These are phyloP conservation scores for Gomphus sp. DNA, from an alignment of 1,284 basidiomycete species.

Conservation along the genomic window DNA sequence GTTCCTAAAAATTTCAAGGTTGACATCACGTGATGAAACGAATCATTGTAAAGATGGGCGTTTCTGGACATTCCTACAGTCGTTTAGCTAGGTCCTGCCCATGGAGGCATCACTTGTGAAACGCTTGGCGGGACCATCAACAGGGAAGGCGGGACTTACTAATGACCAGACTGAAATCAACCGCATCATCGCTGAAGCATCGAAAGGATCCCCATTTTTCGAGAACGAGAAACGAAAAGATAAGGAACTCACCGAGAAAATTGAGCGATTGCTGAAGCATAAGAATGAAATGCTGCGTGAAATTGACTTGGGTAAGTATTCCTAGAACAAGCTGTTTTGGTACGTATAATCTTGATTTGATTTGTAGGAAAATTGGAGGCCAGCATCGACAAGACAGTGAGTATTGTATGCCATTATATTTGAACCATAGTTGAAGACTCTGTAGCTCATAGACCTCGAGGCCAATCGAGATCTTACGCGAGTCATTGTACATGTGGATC, in stretches of 20 bases:
- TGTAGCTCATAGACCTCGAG: conserved; percentile 71
- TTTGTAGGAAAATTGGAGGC: conserved; percentile 40
- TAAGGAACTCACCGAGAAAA: conserved; percentile 67
- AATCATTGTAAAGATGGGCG: too few species aligned
- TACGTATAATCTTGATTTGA: not conserved
- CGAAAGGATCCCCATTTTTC: conserved; percentile 79
- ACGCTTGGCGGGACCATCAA: conserved; percentile 16
- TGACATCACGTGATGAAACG: not conserved
- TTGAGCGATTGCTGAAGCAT: conserved; percentile 52
- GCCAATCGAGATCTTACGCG: conserved; percentile 71
- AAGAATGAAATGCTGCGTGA: conserved; percentile 53
- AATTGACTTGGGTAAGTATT: conserved; percentile 48
- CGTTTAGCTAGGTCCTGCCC: too few species aligned
- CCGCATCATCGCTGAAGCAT: conserved; percentile 69
- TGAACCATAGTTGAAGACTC: not conserved
- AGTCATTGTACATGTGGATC: conserved; percentile 80
- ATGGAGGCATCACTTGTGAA: conserved; percentile 13
- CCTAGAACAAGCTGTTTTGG: not conserved
- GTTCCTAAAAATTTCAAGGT: not conserved
- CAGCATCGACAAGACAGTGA: conserved; percentile 42
- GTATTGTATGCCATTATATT: conserved; percentile 12
- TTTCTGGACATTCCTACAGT: too few species aligned
- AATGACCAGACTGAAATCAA: conserved; percentile 76
- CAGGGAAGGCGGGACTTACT: conserved; percentile 32
- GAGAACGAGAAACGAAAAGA: conserved; percentile 84